Conservation (phyloP, 768 basidiomycete genomes). For the Trichaptum fuscoviolaceum region DNA sequence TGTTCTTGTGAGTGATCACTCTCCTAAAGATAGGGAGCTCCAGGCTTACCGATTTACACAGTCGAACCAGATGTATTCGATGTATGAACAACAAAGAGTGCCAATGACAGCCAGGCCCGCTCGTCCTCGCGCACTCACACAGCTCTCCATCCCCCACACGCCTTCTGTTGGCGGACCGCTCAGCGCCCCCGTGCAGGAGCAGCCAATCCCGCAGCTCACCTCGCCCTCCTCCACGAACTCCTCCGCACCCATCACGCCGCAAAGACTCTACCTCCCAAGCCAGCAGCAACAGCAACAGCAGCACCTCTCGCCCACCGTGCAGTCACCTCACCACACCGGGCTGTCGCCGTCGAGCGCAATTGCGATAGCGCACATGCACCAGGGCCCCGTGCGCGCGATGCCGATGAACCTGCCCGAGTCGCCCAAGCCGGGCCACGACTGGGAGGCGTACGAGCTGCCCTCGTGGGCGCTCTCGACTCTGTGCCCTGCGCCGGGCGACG, state of each 20-base stretch:
- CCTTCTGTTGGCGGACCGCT: not conserved
- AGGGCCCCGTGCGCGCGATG: not conserved
- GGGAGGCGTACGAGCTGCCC: constrained; percentile 1
- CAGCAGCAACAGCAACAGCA: not conserved
- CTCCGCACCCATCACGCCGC: not conserved
- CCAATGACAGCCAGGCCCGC: not conserved
- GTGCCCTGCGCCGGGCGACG: not conserved
- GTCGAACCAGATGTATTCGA: not conserved
- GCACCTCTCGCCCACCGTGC: not conserved
- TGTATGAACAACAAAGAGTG: not conserved
- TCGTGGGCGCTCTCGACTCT: not conserved
- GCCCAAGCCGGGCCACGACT: not conserved
- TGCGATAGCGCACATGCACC: not conserved
- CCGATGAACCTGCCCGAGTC: not conserved
- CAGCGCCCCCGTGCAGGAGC: not conserved
- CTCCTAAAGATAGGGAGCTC: not conserved
- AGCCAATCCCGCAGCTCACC: not conserved
- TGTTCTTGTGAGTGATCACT: not conserved
- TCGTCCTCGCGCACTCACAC: not conserved
- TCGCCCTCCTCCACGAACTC: not conserved
- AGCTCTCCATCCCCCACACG: not conserved
- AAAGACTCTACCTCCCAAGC: not conserved
- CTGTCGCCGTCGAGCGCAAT: not conserved
- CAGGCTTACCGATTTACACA: not conserved
- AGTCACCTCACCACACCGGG: no score